Evolutionary conservation across 1,284 basidiomycete species (phyloP), one percentile per base, ranked within the genome.

Genomic region (Marasmius sp.): DNA sequence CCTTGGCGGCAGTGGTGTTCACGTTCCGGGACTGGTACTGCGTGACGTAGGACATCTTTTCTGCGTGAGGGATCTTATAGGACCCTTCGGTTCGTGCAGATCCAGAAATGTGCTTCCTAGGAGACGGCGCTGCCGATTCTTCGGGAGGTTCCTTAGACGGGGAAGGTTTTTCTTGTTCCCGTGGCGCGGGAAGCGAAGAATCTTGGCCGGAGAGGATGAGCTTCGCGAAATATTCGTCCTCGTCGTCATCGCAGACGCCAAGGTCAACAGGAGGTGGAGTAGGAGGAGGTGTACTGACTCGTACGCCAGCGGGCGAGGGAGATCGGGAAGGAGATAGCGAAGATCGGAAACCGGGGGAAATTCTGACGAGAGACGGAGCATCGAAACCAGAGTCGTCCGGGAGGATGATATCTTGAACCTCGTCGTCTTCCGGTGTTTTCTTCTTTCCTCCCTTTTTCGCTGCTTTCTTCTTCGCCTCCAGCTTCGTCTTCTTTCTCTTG

Each of bases 11-110:
- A 52, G 70, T 76, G 12, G 77, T 71, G 11, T 68, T 74, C 34
- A 81, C 80, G 1, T 78, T 75, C 52, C 89, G 86, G 50, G 82
- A 77, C 59, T 88, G 87, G 71, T 93, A 92, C 73, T 92, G 91
- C 3, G 88, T 85, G 60, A 92, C 85, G 71, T 99, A 98, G 6
- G 87, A 87, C 1, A 94, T 91, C 79, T 99, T 99, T 70, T 96
- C 92, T 3, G 90, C 87, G 64, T 95, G 91, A 0, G 93, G 89
- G 71, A 99, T 94, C 79, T 94, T 93, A 84, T 97, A 97, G 75
- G 90, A 94, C 0, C 97, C 97, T 77, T 98, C 93, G 0, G 95
- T 95, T 33, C 96, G 87, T 41, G 94, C 93, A 36, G 91, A 90
- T 33, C 94, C 94, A 0, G 90, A 91, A 58, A 84, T 66, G 70